Base-by-base conservation (phyloP, 352 stramenopile genomes). In the Pythium aphanidermatum region DNA sequence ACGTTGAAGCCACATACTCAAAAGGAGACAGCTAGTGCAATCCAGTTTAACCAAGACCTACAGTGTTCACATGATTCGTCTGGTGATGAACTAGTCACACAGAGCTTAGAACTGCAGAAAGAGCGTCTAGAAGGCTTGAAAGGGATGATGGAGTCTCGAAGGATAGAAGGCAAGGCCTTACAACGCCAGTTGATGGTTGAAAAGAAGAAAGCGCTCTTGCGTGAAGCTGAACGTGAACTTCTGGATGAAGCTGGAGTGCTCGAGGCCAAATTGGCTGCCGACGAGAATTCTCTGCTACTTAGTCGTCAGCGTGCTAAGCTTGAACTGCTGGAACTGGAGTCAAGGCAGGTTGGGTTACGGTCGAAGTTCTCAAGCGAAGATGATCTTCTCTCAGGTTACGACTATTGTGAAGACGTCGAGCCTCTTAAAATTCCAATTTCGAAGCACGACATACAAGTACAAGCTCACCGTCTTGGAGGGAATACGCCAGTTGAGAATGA, bases 181-280 rank as follows among this genome's bases (percentile, higher is more conserved):
- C 71, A 86, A 28, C 64, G 66, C 28, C 58, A 81, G 46, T 46
- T 89, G 31, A 55, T 59, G 11, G 45, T 81, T 24, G 77, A 89
- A 25, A 60, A 63, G 31, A 64, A 58, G 9, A 85, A 72, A 53
- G 60, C 74, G 24, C 29, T 60, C 16, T 28, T 86, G 12, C 49
- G 55, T 23, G 48, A 39, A 17, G 60, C 79, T 30, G 77, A 89
- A 24, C n/a, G 69, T 60, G 19, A 0, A 46, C 28, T 38, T 86
- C 6, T 81, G 54, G 58, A 42, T 52, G 6, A 65, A 84, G 34
- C 68, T 83, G 60, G 70, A 83, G 35, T 31, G 6, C 36, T 84
- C 0, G 65, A 85, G 17, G 51, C 42, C 8, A 40, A 72, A 20
- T 34, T 89, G 2, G 34, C 48, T 2, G 33, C 45, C 9, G 68